Evolutionary conservation across 169 alveolate genomes (phyloP).

Genomic region (Fabrea salina): DNA sequence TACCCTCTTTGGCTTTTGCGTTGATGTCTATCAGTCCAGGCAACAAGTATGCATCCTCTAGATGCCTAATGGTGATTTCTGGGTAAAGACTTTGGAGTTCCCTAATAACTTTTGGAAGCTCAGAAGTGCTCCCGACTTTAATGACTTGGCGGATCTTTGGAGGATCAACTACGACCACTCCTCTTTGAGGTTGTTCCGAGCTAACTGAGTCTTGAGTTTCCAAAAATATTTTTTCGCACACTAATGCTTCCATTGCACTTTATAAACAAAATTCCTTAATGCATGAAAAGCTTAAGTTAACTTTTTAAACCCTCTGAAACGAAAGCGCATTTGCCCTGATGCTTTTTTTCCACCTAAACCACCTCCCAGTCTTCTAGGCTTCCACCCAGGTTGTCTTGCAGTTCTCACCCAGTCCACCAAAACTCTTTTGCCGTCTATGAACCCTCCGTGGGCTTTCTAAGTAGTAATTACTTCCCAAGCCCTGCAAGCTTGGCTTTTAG

Average conservation of each 20-base stretch:
- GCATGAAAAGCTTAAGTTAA: no score
- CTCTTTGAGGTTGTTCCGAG: no score
- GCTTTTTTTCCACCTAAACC: neutral
- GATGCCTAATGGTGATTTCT: no score
- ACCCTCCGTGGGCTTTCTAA: neutral
- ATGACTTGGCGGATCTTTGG: no score
- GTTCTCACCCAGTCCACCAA: neutral
- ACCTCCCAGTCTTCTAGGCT: neutral
- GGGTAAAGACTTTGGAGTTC: neutral
- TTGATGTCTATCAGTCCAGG: conserved; percentile 29
- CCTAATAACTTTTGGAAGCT: no score
- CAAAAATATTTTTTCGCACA: no score
- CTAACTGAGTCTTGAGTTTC: no score
- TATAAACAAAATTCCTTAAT: no score
- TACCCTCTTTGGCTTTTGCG: conserved; percentile 1
- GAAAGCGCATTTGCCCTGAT: neutral
- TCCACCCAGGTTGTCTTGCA: neutral
- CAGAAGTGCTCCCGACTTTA: no score
- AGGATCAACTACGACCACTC: no score
- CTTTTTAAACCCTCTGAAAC: no score
- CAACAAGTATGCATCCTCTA: conserved; percentile 24
- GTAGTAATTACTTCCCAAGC: neutral
- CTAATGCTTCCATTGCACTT: no score
- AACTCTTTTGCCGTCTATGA: neutral
- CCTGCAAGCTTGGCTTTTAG: neutral